Percentiles rank a stretch among this genome's conserved stretches.
Conservation (phyloP, 306 rosid genomes). For the Sindora glabra region DNA sequence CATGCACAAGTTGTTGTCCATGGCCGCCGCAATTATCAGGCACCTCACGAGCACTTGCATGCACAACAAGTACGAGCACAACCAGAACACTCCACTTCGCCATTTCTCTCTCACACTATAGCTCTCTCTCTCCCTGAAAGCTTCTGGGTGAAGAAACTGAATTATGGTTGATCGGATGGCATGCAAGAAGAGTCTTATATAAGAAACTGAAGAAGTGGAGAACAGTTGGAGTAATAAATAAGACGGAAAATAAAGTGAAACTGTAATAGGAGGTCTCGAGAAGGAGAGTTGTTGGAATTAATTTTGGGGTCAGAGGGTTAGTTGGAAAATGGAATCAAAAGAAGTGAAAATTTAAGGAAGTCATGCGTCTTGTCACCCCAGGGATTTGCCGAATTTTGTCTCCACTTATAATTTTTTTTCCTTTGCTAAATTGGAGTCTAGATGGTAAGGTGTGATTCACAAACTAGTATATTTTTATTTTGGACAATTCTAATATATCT, state of each 20-base stretch:
- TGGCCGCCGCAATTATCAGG: constrained; percentile 14
- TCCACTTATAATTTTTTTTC: too few species aligned
- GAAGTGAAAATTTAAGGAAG: constrained; percentile 19
- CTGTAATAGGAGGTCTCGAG: constrained; percentile 11
- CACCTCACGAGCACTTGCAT: constrained; percentile 46
- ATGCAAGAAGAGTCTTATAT: background rate
- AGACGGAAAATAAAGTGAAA: too few species aligned
- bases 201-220: background rate
- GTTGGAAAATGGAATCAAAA: constrained; percentile 29
- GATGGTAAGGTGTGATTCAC: too few species aligned
- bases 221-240: constrained; percentile 62
- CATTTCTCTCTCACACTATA: constrained; percentile 30
- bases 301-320: constrained; percentile 17
- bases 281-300: constrained; percentile 20
- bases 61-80: constrained; percentile 23
- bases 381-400: constrained; percentile 6
- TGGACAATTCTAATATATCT: too few species aligned
- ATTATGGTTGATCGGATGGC: constrained; percentile 9
- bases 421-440: too few species aligned
- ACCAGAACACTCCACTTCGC: constrained; percentile 15
- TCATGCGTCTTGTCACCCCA: background rate
- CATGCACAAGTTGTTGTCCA: constrained; percentile 22
- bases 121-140: background rate
- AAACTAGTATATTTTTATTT: too few species aligned
- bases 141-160: background rate